A percentile compares a stretch with the other conserved stretches of the same genome.
phyloP scores from a whole-genome alignment of 2,329 filamentous ascomycete species.

The Arthrinium phaeospermum region DNA sequence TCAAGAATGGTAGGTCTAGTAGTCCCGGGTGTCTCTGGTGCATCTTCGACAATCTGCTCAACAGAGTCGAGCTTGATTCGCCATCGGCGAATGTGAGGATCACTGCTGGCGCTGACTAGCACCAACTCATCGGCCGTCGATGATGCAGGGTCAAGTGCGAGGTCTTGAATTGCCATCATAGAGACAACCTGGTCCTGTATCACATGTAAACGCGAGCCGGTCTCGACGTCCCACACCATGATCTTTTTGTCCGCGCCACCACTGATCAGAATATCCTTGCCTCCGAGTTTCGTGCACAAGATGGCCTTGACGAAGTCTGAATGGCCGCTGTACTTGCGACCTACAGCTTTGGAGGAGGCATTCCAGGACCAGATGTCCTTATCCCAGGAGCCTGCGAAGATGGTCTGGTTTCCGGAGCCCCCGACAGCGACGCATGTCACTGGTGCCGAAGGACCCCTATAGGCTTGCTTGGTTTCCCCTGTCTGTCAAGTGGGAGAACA shows the following conservation, averaged over 20 bases:
- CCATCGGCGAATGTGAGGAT: constrained; percentile 82
- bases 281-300: constrained; percentile 64
- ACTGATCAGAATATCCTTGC: constrained; percentile 70
- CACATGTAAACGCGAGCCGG: constrained; percentile 72
- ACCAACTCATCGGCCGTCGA: constrained; percentile 56
- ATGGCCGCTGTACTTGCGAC: constrained; percentile 75
- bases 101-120: constrained; percentile 81
- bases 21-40: constrained; percentile 46
- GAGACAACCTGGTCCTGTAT: constrained; percentile 74
- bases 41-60: constrained; percentile 59
- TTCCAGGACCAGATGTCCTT: constrained; percentile 90
- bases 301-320: constrained; percentile 91
- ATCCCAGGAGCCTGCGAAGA: constrained; percentile 95
- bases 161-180: constrained; percentile 80
- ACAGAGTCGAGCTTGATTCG: constrained; percentile 58
- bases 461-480: constrained; percentile 54
- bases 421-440: constrained; percentile 77
- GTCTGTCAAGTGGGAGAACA: constrained; percentile 38
- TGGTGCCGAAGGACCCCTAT: constrained; percentile 78
- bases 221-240: constrained; percentile 79
- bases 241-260: constrained; percentile 81
- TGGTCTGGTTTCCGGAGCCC: constrained; percentile 56
- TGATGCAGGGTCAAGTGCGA: constrained; percentile 74
- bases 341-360: constrained; percentile 58
- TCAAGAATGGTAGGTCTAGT: constrained; percentile 65